Base-by-base conservation (phyloP, 371 early-diverging fungal species). In the Mortierella sp. region DNA sequence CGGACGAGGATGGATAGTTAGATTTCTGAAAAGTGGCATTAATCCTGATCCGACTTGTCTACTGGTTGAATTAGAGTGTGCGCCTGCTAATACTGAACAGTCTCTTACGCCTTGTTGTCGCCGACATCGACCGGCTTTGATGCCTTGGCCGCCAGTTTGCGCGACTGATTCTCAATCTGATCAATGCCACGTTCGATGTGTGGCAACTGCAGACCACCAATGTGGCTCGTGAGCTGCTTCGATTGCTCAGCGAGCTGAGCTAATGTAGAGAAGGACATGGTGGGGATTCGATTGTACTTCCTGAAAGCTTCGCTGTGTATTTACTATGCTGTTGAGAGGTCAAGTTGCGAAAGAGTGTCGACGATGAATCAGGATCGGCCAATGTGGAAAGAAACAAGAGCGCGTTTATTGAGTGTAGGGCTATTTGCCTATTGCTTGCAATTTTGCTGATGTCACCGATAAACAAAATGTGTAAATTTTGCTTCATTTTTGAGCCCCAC, bases 161-260 rank as follows among this genome's bases (percentile, higher is more conserved):
- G 86, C 21, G 95, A 92, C 65, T 93, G 92, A 16, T 88, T 81
- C 64, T 93, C 94, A 58, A 96, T 93, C 86, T 94, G 91, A 74
- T 89, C 90, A 21, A 96, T 86, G 60, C 92, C 93, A 41, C 95
- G 89, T 60, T 94, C 88, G 58, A 96, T 86, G 36, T 88, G 85
- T 3, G 93, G 92, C 40, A 90, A 76, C 45, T 87, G 87, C n/a
- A 69, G 75, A 8, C 89, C 83, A 19, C 76, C 68, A 60, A 92
- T 88, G 77, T 93, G 91, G 64, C 85, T 88, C n/a, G 92, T 93
- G 16, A 96, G 88, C 50, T 87, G 86, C 69, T 87, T 84, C 33
- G 94, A 91, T 69, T 89, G 87, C 80, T 92, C 89, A n/a, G 93
- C 86, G 53, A 95, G 89, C 57, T 86, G 84, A 64, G 84, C 80